Conservation (phyloP, 2,329 filamentous ascomycete species). For the Neonectria faginata region DNA sequence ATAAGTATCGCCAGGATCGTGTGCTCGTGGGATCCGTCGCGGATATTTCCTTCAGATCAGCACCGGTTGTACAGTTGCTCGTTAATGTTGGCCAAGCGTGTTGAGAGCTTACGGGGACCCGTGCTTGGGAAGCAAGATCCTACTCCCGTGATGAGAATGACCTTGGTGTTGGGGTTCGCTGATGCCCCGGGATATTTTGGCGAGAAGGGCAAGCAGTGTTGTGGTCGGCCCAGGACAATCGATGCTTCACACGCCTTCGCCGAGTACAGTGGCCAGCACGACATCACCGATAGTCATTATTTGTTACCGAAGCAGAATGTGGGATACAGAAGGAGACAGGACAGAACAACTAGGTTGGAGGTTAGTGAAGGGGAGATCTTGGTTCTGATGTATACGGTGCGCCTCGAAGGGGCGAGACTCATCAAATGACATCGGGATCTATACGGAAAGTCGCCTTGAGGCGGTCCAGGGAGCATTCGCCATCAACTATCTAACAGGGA, state of each 20-base stretch:
- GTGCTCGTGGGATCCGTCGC: slow-evolving; percentile 43
- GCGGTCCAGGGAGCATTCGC: slow-evolving; percentile 22
- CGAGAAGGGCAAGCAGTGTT: slow-evolving; percentile 62
- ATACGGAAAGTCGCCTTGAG: neutral
- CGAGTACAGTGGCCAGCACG: neutral
- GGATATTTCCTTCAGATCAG: slow-evolving; percentile 49
- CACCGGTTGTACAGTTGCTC: slow-evolving; percentile 39
- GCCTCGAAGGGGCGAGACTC: too few species aligned
- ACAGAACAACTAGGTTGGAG: neutral
- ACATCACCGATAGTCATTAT: neutral
- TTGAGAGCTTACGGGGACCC: neutral
- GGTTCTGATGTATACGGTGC: neutral
- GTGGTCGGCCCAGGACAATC: slow-evolving; percentile 57
- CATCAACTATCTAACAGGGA: slow-evolving; percentile 54
- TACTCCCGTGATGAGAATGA: slow-evolving; percentile 53
- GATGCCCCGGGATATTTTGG: slow-evolving; percentile 41
- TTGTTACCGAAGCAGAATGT: neutral
- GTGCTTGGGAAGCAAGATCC: slow-evolving; percentile 42
- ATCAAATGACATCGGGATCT: too few species aligned
- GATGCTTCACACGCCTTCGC: neutral
- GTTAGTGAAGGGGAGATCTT: neutral
- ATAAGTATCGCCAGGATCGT: slow-evolving; percentile 44
- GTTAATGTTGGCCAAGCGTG: neutral
- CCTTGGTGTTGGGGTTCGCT: slow-evolving; percentile 45
- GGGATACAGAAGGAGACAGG: neutral